Conservation (phyloP, 2,329 filamentous ascomycete genomes). For the Fusarium keratoplasticum region DNA sequence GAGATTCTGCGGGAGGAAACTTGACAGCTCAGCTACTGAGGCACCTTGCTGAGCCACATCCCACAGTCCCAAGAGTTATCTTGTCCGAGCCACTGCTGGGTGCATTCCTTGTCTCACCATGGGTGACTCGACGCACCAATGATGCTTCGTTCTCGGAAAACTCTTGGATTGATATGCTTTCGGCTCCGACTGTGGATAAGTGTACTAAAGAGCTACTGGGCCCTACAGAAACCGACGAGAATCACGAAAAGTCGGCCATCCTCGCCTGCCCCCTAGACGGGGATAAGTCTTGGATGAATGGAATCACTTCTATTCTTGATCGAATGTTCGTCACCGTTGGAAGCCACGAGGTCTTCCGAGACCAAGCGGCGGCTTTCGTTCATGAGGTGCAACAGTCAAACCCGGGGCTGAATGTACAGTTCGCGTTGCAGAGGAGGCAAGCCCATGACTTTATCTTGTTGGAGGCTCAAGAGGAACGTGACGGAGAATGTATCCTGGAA, state of each 20-base stretch:
- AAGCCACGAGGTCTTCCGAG: not conserved
- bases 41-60: not conserved
- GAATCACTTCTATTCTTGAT: not conserved
- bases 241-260: not conserved
- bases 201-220: not conserved
- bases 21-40: not conserved
- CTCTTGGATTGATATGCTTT: not conserved
- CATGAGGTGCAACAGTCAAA: not conserved
- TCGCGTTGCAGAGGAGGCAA: not conserved
- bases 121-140: not conserved
- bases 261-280: not conserved
- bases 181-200: not conserved
- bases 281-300: not conserved
- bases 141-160: not conserved
- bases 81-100: not conserved
- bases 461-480: not conserved
- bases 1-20: not conserved
- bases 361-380: not conserved
- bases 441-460: not conserved
- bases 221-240: not conserved
- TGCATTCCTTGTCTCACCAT: not conserved
- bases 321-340: not conserved
- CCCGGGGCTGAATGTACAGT: not conserved
- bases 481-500: not conserved
- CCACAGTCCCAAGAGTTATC: not conserved